Base-by-base conservation (phyloP, 2,329 filamentous ascomycete genomes). In the Epichloe uncinata region DNA sequence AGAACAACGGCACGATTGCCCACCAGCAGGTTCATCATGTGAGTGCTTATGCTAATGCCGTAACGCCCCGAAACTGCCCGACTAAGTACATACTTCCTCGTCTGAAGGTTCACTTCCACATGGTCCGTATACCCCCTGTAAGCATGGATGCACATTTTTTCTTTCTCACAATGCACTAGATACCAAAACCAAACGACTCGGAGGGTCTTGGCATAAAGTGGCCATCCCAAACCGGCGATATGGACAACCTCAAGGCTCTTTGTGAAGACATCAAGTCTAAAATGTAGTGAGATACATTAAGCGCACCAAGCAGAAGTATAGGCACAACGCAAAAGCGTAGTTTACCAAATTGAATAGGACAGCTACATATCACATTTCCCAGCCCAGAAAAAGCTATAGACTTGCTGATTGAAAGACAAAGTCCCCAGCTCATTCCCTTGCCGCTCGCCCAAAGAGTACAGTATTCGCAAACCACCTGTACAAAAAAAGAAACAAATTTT, bases 11-110 rank as follows among this genome's bases (percentile, higher is more conserved):
- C 48, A 74, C 79, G 20, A 79, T 91, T 61, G 93, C 93, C 16
- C 93, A 98, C 68, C 93, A 97, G 71, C 74, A 85, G 55, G 91
- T 98, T 54, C 85, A 88, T 58, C 93, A 98, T 71, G 91, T 93
- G 71, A 70, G 81, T 53, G 9, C 12, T 26, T 41, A 18, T 26
- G 15, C 26, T 4, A 15, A 18, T 22, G 6, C 30, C 7, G 33
- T 9, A 26, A 11, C n/a, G 15, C n/a, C 7, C 30, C 5, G 7
- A 15, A 13, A 26, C n/a, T 5, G 5, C 5, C 9, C 7, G 34
- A 16, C 46, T 48, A 35, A 48, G 30, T 8, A 33, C 11, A 20
- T 41, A n/a, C 15, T 16, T 4, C n/a, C 5, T 11, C n/a, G 12
- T 20, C 11, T 43, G 15, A 36, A 88, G 84, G 85, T 94, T 57